Evolutionary conservation across 805 yeast species (phyloP).

Genomic region (Sugiyamaella qingdaonensis): DNA sequence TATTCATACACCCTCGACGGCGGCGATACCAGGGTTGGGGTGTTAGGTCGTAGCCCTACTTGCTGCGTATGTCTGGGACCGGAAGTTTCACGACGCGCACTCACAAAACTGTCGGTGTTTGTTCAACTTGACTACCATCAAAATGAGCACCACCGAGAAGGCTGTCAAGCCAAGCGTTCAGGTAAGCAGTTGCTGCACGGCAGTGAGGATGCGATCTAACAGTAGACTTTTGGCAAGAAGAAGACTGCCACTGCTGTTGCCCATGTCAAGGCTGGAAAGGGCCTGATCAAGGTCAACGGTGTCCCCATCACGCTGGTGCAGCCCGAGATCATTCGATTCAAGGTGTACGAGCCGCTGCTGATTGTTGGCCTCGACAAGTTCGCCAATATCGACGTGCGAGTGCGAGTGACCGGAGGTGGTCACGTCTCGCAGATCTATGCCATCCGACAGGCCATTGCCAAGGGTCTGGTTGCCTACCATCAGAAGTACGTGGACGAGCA

Average conservation of each 20-base stretch:
- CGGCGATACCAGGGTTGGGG: not conserved
- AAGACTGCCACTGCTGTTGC: slow-evolving; percentile 99
- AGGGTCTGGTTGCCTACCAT: slow-evolving; percentile 99
- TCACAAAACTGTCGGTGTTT: slow-evolving; percentile 6
- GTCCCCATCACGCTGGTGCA: slow-evolving; percentile 98
- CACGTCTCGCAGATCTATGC: slow-evolving; percentile 99
- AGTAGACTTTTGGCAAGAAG: slow-evolving; percentile 98
- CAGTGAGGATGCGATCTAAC: not conserved
- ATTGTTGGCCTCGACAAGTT: slow-evolving; percentile 98
- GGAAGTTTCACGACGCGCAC: slow-evolving; percentile 1
- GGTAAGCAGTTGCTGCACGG: slow-evolving; percentile 5
- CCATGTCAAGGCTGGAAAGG: slow-evolving; percentile 98
- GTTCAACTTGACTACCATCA: slow-evolving; percentile 7
- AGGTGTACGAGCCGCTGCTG: slow-evolving; percentile 99
- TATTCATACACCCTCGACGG: too few relatives aligned
- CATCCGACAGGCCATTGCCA: slow-evolving; percentile 99
- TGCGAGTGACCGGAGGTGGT: slow-evolving; percentile 99
- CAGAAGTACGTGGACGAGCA: slow-evolving; percentile 99
- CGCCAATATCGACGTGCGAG: slow-evolving; percentile 97
- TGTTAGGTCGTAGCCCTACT: not conserved
- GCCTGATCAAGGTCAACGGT: slow-evolving; percentile 99
- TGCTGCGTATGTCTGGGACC: not conserved
- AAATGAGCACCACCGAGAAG: slow-evolving; percentile 14
- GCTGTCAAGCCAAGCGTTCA: slow-evolving; percentile 19
- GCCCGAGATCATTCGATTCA: slow-evolving; percentile 99